Evolutionary conservation across 345 rosid genomes (phyloP).

Genomic region (Ceriops zippeliana): DNA sequence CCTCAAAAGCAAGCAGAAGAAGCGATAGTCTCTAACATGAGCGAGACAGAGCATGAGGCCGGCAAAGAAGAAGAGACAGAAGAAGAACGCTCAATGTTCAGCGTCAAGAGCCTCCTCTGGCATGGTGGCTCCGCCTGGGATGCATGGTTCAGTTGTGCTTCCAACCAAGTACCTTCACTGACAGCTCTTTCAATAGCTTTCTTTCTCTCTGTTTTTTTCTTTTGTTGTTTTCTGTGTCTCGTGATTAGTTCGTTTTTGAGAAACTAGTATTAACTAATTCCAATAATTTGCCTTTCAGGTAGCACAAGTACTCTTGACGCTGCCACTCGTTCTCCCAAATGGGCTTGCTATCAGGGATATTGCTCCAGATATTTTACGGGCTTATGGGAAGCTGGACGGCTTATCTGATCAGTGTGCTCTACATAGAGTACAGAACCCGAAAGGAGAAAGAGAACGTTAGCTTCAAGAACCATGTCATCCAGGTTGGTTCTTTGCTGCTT

Average conservation of each 20-base stretch:
- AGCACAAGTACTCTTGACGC: conserved; percentile 88
- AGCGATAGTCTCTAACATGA: conserved; percentile 62
- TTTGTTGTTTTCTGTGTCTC: too few relatives aligned
- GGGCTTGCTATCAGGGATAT: conserved; percentile 84
- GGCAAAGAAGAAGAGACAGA: conserved; percentile 22
- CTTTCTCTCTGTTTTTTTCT: background rate
- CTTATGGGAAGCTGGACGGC: conserved; percentile 98
- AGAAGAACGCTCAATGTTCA: conserved; percentile 41
- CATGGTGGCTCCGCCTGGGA: conserved; percentile 99
- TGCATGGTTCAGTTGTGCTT: conserved; percentile 99
- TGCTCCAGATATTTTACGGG: conserved; percentile 87
- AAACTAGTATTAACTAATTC: background rate
- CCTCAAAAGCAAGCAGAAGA: conserved; percentile 87
- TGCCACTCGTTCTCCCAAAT: conserved; percentile 96
- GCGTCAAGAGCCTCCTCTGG: conserved; percentile 73
- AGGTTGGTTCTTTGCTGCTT: conserved; percentile 34
- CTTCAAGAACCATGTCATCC: conserved; percentile 96
- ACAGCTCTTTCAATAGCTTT: background rate
- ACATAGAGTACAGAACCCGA: conserved; percentile 81
- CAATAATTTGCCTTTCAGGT: conserved; percentile 38
- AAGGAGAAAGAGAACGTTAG: conserved; percentile 90
- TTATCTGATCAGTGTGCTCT: conserved; percentile 93
- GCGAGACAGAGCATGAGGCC: conserved; percentile 41
- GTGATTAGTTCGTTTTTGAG: too few relatives aligned
- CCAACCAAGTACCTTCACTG: conserved; percentile 61